phyloP scores from a whole-genome alignment of 1,284 basidiomycete genomes.

The Vanrija sp. region DNA sequence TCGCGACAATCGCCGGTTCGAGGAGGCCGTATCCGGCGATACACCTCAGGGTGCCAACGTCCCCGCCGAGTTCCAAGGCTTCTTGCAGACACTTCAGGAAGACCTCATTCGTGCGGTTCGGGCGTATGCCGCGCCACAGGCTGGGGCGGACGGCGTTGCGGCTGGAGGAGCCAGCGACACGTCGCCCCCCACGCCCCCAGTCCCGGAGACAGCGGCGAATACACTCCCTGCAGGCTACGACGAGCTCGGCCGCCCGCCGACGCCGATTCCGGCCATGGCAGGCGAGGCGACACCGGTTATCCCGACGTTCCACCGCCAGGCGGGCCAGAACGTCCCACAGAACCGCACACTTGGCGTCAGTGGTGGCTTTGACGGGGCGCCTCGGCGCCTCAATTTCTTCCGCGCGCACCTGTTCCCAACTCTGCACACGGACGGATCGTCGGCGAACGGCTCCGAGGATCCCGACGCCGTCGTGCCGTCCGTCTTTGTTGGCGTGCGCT shows the following conservation, averaged over 20 bases:
- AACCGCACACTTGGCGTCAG: constrained; percentile 19
- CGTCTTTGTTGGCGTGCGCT: constrained; percentile 47
- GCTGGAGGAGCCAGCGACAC: neutral
- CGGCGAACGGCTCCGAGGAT: constrained; percentile 10
- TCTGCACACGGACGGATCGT: constrained; percentile 7
- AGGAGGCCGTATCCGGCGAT: constrained; percentile 13
- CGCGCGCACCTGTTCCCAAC: constrained; percentile 47
- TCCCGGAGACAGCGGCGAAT: neutral
- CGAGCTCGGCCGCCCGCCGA: neutral
- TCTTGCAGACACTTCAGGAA: constrained; percentile 40
- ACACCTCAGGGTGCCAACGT: constrained; percentile 15
- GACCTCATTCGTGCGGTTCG: constrained; percentile 42
- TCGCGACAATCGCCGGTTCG: constrained; percentile 25
- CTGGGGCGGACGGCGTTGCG: neutral
- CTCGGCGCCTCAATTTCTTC: constrained; percentile 48
- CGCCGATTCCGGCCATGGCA: neutral
- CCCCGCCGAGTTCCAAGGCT: constrained; percentile 38
- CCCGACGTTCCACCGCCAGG: constrained; percentile 36
- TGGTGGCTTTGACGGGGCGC: constrained; percentile 27
- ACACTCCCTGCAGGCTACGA: neutral
- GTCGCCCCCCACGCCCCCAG: neutral
- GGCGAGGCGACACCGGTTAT: constrained; percentile 6
- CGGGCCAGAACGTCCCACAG: constrained; percentile 27
- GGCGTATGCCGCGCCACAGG: constrained; percentile 29
- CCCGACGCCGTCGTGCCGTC: constrained; percentile 39